Base-by-base conservation (phyloP, 306 rosid species). In the Vigna angularis region DNA sequence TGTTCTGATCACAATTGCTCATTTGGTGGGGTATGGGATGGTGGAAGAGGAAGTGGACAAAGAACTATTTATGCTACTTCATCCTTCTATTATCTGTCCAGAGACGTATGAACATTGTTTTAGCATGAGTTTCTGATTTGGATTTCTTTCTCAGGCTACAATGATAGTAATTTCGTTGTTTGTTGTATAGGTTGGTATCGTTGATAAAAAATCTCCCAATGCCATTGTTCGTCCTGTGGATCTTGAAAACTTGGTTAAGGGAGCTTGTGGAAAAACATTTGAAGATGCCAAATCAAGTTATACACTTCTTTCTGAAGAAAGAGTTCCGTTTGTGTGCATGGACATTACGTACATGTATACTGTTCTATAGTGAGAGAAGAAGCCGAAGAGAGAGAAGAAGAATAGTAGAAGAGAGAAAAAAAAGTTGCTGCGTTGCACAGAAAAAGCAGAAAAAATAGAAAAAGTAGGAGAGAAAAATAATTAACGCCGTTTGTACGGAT, bases 11-110 rank as follows among this genome's bases (percentile, higher is more conserved):
- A 64, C 78, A 89, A 88, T 74, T 93, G 98, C 87, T 91, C 96
- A 7, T 93, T 93, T 69, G 89, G 87, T 6, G 98, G 96, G 9
- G 77, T 89, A 15, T 93, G 98, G 98, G 90, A 85, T 7, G 98
- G 98, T 49, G 96, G 93, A 28, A 92, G 87, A 3, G 98, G 98
- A 18, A 86, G 79, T 22, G 96, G 98, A 48, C 96, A 88, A 40
- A 83, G 69, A 71, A 77, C 83, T 55, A 89, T 93, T 26, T 85
- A 72, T 16, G 86, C 88, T 24, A 91, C 98, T 79, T 81, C 98
- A 3, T 86, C 88, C 84, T 91, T 93, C 94, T 93, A 81, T 73
- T 91, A 93, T 76, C 66, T 91, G 58, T 7, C 72, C 82, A 26
- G 85, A 26, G 87, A 83, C 80, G 93, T 90, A 69, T 17, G 2